Conservation (phyloP, 805 yeast species). For the Saccharomycopsis selenospora region DNA sequence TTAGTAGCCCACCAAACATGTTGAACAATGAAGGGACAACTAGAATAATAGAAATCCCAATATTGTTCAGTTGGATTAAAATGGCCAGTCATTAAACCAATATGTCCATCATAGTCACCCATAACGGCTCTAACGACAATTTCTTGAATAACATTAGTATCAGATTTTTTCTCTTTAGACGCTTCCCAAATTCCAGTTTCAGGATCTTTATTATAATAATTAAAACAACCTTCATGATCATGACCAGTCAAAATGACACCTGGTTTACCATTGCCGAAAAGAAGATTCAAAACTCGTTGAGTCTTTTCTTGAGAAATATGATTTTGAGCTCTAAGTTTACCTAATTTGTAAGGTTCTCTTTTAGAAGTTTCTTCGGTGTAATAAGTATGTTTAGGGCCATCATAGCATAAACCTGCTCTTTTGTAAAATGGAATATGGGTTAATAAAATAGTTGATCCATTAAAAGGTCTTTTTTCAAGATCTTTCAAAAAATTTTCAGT, state of each 20-base stretch:
- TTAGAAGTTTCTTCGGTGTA: constrained; percentile 46
- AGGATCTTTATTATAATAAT: constrained; percentile 45
- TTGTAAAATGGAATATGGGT: constrained; percentile 91
- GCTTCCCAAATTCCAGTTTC: constrained; percentile 52
- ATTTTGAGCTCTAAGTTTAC: constrained; percentile 75
- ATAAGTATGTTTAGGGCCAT: constrained; percentile 69
- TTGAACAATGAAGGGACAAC: constrained; percentile 80
- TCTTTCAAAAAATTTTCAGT: constrained; percentile 70
- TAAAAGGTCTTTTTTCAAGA: constrained; percentile 46
- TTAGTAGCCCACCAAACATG: constrained; percentile 95
- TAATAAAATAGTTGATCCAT: constrained; percentile 74
- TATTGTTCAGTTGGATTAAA: constrained; percentile 35
- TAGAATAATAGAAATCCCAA: constrained; percentile 64
- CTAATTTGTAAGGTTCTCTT: constrained; percentile 59
- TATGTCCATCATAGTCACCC: constrained; percentile 92
- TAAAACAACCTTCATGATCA: constrained; percentile 91
- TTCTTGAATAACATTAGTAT: constrained; percentile 49
- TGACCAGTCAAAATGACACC: constrained; percentile 91
- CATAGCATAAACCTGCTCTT: constrained; percentile 72
- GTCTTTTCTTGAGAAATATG: constrained; percentile 65
- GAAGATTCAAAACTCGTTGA: constrained; percentile 59
- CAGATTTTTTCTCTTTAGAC: constrained; percentile 30
- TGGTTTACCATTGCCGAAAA: constrained; percentile 57
- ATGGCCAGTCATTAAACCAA: constrained; percentile 77
- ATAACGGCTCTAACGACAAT: constrained; percentile 86